phyloP scores from a whole-genome alignment of 306 rosid species.

The Rubus parviflorus region DNA sequence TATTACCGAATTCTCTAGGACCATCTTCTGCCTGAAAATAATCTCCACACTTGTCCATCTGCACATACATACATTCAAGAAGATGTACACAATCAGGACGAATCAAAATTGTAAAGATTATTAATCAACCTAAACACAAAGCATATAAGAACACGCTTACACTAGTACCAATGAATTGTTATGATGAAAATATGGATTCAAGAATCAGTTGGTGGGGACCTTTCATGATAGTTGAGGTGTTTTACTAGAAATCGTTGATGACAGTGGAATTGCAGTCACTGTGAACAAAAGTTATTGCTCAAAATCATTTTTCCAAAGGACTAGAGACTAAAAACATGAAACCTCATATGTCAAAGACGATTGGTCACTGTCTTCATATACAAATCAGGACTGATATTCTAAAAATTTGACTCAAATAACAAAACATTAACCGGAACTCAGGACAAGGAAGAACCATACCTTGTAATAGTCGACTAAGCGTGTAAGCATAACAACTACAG shows the following conservation, averaged over 20 bases:
- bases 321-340: not conserved
- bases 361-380: not conserved
- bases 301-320: no score
- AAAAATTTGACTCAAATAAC: not conserved
- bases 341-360: not conserved
- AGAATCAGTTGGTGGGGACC: not conserved
- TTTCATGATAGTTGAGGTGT: not conserved
- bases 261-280: not conserved
- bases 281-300: not conserved
- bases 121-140: not conserved
- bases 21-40: conserved; percentile 84
- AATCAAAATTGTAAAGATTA: not conserved
- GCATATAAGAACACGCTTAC: not conserved
- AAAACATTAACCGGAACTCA: not conserved
- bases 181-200: not conserved
- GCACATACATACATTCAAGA: not conserved
- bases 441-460: conserved; percentile 19
- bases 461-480: conserved; percentile 69
- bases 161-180: not conserved
- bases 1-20: conserved; percentile 82
- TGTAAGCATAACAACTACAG: conserved; percentile 88
- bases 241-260: not conserved
- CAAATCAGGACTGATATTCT: not conserved
- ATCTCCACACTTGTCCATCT: conserved; percentile 73
- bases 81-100: not conserved